A percentile compares a stretch with the other conserved stretches of the same genome.
phyloP scores from a whole-genome alignment of 208 protist genomes.

The Crithidia sp. region DNA sequence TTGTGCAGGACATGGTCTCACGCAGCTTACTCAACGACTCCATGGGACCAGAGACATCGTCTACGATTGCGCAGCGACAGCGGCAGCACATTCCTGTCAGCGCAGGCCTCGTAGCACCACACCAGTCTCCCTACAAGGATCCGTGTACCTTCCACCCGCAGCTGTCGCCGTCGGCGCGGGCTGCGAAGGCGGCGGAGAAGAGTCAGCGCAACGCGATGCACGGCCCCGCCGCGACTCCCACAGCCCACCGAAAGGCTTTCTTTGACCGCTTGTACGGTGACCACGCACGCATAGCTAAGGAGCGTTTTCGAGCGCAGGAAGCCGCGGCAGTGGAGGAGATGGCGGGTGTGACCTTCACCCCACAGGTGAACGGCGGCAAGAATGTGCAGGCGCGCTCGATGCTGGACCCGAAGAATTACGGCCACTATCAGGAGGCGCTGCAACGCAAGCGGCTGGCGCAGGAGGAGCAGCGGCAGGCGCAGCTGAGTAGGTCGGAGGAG shows the following conservation, averaged over 20 bases:
- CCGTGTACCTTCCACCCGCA: constrained; percentile 78
- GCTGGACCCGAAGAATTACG: constrained; percentile 57
- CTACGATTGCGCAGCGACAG: constrained; percentile 31
- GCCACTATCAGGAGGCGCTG: constrained; percentile 45
- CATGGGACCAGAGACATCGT: constrained; percentile 28
- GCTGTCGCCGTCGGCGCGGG: constrained; percentile 45
- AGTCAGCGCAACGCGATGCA: background rate
- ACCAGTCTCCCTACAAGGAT: constrained; percentile 63
- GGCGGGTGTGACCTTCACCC: constrained; percentile 45
- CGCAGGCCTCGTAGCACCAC: constrained; percentile 56
- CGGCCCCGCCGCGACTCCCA: background rate
- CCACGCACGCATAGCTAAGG: constrained; percentile 27
- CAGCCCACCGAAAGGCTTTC: constrained; percentile 11
- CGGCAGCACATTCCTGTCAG: constrained; percentile 40
- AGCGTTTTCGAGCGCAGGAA: constrained; percentile 34
- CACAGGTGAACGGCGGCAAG: constrained; percentile 42
- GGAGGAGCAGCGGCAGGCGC: constrained; percentile 34
- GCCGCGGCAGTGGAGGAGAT: constrained; percentile 47
- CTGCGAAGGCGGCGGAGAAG: constrained; percentile 14
- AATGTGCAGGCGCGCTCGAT: constrained; percentile 60
- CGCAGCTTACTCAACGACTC: constrained; percentile 48
- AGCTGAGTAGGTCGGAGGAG: constrained; percentile 35
- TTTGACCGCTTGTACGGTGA: constrained; percentile 47
- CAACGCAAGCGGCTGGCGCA: constrained; percentile 33
- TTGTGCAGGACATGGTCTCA: constrained; percentile 63